Base-by-base conservation (phyloP, 2,329 filamentous ascomycete species). In the Exutisphaerella laricina region DNA sequence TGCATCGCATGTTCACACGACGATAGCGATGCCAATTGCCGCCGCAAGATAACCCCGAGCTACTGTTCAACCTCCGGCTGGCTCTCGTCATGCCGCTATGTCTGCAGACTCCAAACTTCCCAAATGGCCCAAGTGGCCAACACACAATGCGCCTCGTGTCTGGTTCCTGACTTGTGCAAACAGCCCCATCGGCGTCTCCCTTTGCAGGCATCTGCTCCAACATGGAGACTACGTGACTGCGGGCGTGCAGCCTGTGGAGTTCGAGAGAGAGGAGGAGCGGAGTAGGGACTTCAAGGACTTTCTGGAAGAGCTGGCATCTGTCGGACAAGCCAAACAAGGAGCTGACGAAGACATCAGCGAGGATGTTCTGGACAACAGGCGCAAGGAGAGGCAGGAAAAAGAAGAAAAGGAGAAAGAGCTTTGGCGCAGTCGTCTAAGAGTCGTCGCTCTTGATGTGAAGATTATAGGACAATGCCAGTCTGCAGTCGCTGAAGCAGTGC, bases 141-240 rank as follows among this genome's bases (percentile, higher is more conserved):
- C 72, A 21, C 77, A 80, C 63, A 73, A 75, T 60, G 74, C 73
- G 37, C 88, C 89, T 38, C 83, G 90, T 59, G 87, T 90, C 58
- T 97, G 92, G 92, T 82, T 98, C 61, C 72, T 98, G 53, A 95
- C 89, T 8, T 84, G 86, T 46, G 86, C 87, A 23, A 78, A 90
- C 47, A 90, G 88, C 25, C 88, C 90, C 9, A 77, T 96, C 51
- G 84, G 84, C 41, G 84, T 95, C 47, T 84, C 86, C 33, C 75
- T 96, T 45, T 85, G 88, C 41, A 80, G 84, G 41, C 79, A 87
- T 56, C 75, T 94, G 31, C 81, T 97, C 35, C 79, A 80, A n/a
- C 88, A 96, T 66, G 90, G 92, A 36, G 92, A 97, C 66, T 89
- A 84, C 62, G 84, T 94, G 34, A 84, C 90, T 35, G 85, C 88